Base-by-base conservation (phyloP, 345 rosid genomes). In the Boechera retrofracta region DNA sequence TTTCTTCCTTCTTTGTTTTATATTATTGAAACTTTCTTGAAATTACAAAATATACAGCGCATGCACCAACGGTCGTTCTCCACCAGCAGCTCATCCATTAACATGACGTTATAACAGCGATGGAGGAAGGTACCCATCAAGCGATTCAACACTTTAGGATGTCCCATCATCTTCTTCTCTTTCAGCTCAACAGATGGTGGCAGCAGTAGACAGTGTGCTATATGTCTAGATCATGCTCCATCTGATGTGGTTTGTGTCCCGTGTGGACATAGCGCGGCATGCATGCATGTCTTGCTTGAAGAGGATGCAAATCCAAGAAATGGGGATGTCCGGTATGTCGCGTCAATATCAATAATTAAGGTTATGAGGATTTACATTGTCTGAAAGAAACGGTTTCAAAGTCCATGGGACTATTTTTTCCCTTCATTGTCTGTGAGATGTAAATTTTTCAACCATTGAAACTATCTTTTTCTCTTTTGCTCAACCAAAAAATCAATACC, bases 321-420 rank as follows among this genome's bases (percentile, higher is more conserved):
- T 85, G 90, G 87, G 96, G 97, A 61, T 95, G 94, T 85, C 99
- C 99, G 0, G 92, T 94, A 4, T 92, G 99, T 67, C 96, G 98
- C 21, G 78, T 96, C 42, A 87, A 86, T 83, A 91, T 95, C 52
- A 83, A 86, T 70, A 90, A 90, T 21, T 1, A 21, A 21, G 87
- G 82, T 95, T 48, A 72, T 95, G 57, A 89, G 72, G 81, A 78
- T 94, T 18, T 92, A 88, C 79, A 90, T 75, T 35, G 98, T 95
- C 71, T 91, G 88, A 91, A 60, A 6, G 16, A 54, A 3, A 57
- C 54, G 39, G 67, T 66, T 77, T 28, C 53, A 10, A 59, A 51
- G 31, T 15, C 64, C 47, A 67, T 67, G 79, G 36, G 35, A 1
- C 26, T 39, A 41, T 68, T 61, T 51, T 38, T 38, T 41, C 24